A percentile compares a stretch with the other conserved stretches of the same genome.
These are phyloP conservation scores for Torulaspora delbrueckii DNA, from an alignment of 805 yeast species.

Conservation along the genomic window DNA sequence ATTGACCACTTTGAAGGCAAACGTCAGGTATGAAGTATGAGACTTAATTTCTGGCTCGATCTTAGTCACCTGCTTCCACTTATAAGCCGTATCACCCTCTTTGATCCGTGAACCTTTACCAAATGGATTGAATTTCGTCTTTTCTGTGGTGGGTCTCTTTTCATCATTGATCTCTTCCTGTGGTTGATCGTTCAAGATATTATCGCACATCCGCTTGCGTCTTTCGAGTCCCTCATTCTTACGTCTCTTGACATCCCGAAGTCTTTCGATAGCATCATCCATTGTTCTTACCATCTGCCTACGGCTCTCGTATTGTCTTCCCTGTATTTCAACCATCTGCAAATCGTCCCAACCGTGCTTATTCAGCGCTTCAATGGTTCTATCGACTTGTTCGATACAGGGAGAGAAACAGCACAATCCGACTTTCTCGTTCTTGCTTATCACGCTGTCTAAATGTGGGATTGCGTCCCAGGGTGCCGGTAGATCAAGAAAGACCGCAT, in stretches of 20 bases:
- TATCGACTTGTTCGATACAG: conserved; percentile 93
- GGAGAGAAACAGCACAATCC: conserved; percentile 95
- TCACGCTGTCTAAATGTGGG: conserved; percentile 59
- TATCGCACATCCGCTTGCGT: conserved; percentile 38
- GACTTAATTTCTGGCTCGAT: conserved; percentile 82
- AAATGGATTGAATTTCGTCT: conserved; percentile 77
- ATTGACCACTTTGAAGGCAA: conserved; percentile 55
- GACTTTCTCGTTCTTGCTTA: conserved; percentile 48
- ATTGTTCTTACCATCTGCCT: conserved; percentile 79
- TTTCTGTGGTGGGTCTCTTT: conserved; percentile 34
- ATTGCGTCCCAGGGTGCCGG: conserved; percentile 98
- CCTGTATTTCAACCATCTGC: conserved; percentile 89
- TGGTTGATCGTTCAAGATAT: conserved; percentile 23
- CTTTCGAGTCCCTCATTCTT: conserved; percentile 61
- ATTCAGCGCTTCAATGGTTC: conserved; percentile 72
- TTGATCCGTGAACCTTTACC: conserved; percentile 80
- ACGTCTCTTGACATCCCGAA: conserved; percentile 73
- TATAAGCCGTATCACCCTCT: conserved; percentile 78
- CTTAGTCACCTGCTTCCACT: conserved; percentile 83
- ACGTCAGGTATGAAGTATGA: conserved; percentile 90
- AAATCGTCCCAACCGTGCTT: conserved; percentile 76
- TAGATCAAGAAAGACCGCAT: conserved; percentile 78
- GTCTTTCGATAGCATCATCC: conserved; percentile 72
- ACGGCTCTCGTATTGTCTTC: conserved; percentile 83
- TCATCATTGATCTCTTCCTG: conserved; percentile 25